Base-by-base conservation (phyloP, 805 yeast species). In the Myxozyma mucilagina region DNA sequence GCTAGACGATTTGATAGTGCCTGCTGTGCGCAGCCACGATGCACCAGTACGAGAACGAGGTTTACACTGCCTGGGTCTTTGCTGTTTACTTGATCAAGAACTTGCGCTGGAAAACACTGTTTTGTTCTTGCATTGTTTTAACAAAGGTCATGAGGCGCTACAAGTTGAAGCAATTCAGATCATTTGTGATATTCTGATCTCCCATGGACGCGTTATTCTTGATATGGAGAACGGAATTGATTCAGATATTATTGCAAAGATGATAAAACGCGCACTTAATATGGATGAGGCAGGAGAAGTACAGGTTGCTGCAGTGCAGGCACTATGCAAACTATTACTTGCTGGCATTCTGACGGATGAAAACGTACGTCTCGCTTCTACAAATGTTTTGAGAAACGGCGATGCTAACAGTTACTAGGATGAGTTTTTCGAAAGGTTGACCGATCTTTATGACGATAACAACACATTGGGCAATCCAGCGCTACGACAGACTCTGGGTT, bases 291-390 rank as follows among this genome's bases (percentile, higher is more conserved):
- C 82, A 66, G 89, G 89, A 0, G 82, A 80, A 32, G 79, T 90
- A 18, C 97, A 90, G 71, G 85, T 93, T 0, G 79, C 84, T 0
- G 87, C 93, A 9, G 96, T 93, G 0, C 96, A 90, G 69, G 96
- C 96, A 0, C 76, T 92, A 31, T 89, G 92, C 69, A 92, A 93
- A 75, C 76, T 93, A 53, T 84, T 86, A 67, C 77, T 94, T 56
- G 87, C 93, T 14, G 96, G 88, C 65, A 81, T 89, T 20, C 79
- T 91, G 58, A 81, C 79, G 6, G 91, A 87, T 69, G 86, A 83
- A 59, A 89, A 86, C 59, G 74, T 42, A n/a, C 16, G 56, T 44
- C 14, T 52, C 2, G 8, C 14, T 53, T 20, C 20, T n/a, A 9
- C 11, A 14, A 14, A 36, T 1, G 4, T 24, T 4, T n/a, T 13